Base-by-base conservation (phyloP, 2,329 filamentous ascomycete genomes). In the Helotiales sp. region DNA sequence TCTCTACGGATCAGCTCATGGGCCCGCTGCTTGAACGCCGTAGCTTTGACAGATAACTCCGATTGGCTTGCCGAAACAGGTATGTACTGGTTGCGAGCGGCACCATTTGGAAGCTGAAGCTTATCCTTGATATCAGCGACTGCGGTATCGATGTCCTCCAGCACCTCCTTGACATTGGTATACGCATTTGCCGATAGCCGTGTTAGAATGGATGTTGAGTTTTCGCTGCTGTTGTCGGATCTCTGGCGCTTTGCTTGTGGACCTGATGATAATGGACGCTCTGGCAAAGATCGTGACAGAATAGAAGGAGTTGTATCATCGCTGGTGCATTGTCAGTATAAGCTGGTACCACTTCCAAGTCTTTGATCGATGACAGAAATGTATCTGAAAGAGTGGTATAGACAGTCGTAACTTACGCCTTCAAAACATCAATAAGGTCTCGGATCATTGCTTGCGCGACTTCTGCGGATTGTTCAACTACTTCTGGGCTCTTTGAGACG, bases 1-100 rank as follows among this genome's bases (percentile, higher is more conserved):
- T 91, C 89, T 71, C 87, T 87, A 43, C 85, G 83, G 69, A 91
- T 84, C 15, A 93, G 81, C 50, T 85, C 84, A 72, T 89, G 82
- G 17, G 90, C 85, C 74, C 86, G 85, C 58, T 86, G 85, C 75
- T 87, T 88, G 75, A 93, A 91, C 20, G 73, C 71, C 11, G 69
- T 68, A 32, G 75, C 68, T 50, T 74, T 75, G 32, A 72, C 63
- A 57, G 70, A 71, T 11, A 76, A 40, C 43, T 76, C 73, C 26
- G 71, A 69, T 30, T 75, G 70, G 17, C 61, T 61, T 7, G 63
- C 17, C 10, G 71, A 67, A 28, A 71, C 34, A 47, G 74, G 69
- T 50, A 64, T 69, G 24, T 69, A 74, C 47, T 75, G 74, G 34
- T 71, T 73, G 66, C 69, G 69, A 49, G 69, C 63, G 17, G 70